These are phyloP conservation scores for Cladophialophora yegresii DNA, from an alignment of 2,329 filamentous ascomycete species.

Conservation along the genomic window DNA sequence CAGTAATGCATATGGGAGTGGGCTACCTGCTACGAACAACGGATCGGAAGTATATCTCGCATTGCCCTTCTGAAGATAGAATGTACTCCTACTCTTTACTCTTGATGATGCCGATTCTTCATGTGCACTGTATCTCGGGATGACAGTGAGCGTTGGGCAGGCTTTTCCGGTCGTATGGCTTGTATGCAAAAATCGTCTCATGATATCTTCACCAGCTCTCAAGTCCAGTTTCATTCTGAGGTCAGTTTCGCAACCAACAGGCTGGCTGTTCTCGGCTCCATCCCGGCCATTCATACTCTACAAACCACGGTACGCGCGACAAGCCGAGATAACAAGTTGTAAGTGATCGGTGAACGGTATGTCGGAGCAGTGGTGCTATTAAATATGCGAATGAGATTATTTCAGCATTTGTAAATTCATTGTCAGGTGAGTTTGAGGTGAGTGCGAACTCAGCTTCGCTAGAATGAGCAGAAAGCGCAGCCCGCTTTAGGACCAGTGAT, in stretches of 20 bases:
- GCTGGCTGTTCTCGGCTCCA: background rate
- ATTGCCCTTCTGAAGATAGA: no score
- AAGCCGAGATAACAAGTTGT: background rate
- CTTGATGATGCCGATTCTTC: no score
- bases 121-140: no score
- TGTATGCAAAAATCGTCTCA: background rate
- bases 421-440: background rate
- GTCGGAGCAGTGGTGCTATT: background rate
- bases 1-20: no score
- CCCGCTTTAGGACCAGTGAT: background rate
- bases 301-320: background rate
- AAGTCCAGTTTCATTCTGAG: background rate
- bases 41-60: no score
- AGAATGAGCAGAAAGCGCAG: background rate
- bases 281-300: background rate
- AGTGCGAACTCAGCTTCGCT: background rate
- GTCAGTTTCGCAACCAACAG: background rate
- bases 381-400: background rate
- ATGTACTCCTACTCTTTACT: no score
- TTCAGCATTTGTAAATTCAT: background rate
- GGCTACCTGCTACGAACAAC: no score
- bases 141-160: background rate
- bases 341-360: background rate
- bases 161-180: background rate
- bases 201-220: background rate